phyloP scores from a whole-genome alignment of 257 asterid genomes.

The Paulownia fortunei region DNA sequence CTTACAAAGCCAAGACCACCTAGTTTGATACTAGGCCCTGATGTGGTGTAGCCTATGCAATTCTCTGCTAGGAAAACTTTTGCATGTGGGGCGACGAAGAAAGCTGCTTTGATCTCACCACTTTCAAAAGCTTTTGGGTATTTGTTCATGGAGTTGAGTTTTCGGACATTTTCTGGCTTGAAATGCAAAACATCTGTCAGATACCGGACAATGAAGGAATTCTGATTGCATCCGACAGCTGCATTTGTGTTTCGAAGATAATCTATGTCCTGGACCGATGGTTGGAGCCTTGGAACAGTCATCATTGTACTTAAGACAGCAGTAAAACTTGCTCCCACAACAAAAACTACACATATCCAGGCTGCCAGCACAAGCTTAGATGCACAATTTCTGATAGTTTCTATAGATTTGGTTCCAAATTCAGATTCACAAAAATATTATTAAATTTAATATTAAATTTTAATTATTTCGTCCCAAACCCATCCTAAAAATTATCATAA shows the following conservation, averaged over 20 bases:
- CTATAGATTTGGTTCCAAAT: too few relatives aligned
- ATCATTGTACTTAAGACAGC: conserved; percentile 64
- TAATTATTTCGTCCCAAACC: too few relatives aligned
- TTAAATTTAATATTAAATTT: too few relatives aligned
- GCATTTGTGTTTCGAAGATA: conserved; percentile 48
- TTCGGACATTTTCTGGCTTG: conserved; percentile 41
- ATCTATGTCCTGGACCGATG: conserved; percentile 46
- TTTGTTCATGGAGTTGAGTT: conserved; percentile 37
- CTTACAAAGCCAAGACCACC: conserved; percentile 86
- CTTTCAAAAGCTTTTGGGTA: conserved; percentile 51
- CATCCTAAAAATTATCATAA: too few relatives aligned
- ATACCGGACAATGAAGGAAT: conserved; percentile 52
- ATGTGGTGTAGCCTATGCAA: conserved; percentile 54
- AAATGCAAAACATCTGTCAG: conserved; percentile 45
- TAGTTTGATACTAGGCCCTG: conserved; percentile 56
- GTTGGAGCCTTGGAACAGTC: conserved; percentile 62
- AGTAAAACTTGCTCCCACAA: conserved; percentile 58
- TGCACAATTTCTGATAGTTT: conserved; percentile 44
- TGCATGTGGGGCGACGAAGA: conserved; percentile 64
- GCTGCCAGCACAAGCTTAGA: conserved; percentile 58
- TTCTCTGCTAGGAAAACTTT: conserved; percentile 58
- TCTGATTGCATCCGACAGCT: conserved; percentile 57
- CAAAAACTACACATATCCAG: conserved; percentile 56
- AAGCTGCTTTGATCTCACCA: conserved; percentile 69
- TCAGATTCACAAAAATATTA: too few relatives aligned